Evolutionary conservation across 1,284 basidiomycete species (phyloP).

Genomic region (Malassezia caprae): DNA sequence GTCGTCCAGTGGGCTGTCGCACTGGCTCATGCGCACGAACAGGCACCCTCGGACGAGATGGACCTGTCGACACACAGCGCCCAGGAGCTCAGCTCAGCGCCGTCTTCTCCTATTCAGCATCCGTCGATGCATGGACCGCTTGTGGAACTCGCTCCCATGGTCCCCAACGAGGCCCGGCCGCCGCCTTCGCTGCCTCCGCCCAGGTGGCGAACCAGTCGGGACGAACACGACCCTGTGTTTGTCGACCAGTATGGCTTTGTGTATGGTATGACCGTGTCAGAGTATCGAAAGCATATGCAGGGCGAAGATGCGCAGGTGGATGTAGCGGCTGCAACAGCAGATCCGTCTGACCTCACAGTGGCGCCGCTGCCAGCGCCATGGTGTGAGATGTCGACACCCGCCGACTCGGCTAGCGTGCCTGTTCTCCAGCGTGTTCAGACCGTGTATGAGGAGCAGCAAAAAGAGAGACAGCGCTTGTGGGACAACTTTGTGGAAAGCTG

Average conservation of each 20-base stretch:
- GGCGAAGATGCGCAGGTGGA: slow-evolving; percentile 52
- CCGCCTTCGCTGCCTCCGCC: slow-evolving; percentile 53
- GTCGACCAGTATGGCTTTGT: slow-evolving; percentile 70
- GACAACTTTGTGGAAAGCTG: slow-evolving; percentile 64
- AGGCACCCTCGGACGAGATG: background rate
- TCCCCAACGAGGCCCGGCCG: slow-evolving; percentile 71
- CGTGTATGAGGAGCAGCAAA: slow-evolving; percentile 75
- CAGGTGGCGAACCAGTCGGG: background rate
- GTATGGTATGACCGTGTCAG: slow-evolving; percentile 53
- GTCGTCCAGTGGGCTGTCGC: slow-evolving; percentile 2
- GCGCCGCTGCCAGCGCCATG: background rate
- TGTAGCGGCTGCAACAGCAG: slow-evolving; percentile 62
- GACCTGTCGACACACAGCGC: background rate
- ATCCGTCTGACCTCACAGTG: background rate
- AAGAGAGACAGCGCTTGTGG: slow-evolving; percentile 68
- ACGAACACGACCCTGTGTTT: background rate
- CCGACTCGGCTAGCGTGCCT: slow-evolving; percentile 21
- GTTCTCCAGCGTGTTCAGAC: slow-evolving; percentile 71
- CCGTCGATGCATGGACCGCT: slow-evolving; percentile 52
- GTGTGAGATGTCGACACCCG: background rate
- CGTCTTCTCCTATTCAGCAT: slow-evolving; percentile 12
- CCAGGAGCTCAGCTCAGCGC: background rate
- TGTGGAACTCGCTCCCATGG: slow-evolving; percentile 81
- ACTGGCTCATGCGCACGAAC: background rate
- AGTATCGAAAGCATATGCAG: background rate